Percentiles rank a stretch among this genome's conserved stretches.
Evolutionary conservation across 176 grass and related monocot genomes (phyloP).

Genomic region (Carex parvula): DNA sequence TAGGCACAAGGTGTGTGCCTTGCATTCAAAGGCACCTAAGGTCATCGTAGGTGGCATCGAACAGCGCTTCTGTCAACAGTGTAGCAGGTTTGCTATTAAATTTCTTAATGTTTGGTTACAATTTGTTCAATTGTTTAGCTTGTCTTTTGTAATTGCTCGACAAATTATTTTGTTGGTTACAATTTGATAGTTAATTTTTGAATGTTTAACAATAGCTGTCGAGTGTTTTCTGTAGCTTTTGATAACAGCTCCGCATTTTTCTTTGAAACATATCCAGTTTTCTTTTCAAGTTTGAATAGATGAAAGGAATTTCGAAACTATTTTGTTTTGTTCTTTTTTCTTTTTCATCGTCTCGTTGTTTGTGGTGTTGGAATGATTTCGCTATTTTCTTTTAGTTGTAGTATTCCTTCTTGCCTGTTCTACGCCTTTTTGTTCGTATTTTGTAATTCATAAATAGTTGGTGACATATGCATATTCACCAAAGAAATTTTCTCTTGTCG

Average conservation of each 20-base stretch:
- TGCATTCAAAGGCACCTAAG: constrained; percentile 68
- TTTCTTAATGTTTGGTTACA: neutral
- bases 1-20: constrained; percentile 82
- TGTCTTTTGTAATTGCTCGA: neutral
- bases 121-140: constrained; percentile 13
- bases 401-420: too few species aligned
- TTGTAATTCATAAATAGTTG: neutral
- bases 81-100: constrained; percentile 60
- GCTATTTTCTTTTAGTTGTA: neutral
- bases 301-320: neutral
- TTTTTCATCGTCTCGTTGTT: neutral
- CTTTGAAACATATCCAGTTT: neutral
- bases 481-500: neutral
- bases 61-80: constrained; percentile 99
- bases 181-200: neutral
- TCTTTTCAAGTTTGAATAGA: neutral
- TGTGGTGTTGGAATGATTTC: neutral
- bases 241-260: neutral
- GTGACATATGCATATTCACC: constrained; percentile 5
- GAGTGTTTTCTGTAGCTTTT: neutral
- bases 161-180: neutral
- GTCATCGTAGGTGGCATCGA: constrained; percentile 76
- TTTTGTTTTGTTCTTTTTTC: neutral
- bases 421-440: neutral
- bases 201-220: neutral